A percentile compares a stretch with the other conserved stretches of the same genome.
Evolutionary conservation across 768 basidiomycete genomes (phyloP).

Genomic region (Lactarius quietus): DNA sequence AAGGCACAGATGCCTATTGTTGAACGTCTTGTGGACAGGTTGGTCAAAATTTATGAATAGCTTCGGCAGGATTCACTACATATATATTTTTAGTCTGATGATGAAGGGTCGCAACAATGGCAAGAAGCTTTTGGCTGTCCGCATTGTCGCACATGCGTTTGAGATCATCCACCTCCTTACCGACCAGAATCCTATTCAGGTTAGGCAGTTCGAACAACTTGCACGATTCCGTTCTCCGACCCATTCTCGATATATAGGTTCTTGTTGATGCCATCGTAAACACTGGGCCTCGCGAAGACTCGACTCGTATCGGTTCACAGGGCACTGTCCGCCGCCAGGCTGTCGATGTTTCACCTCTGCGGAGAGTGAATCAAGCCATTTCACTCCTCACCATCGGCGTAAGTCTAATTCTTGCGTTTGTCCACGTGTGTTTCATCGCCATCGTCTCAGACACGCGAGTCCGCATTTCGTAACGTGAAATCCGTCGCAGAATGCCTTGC

Average conservation of each 20-base stretch:
- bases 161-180: slow-evolving; percentile 99
- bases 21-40: slow-evolving; percentile 98
- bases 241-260: slow-evolving; percentile 46
- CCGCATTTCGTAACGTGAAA: slow-evolving; percentile 99
- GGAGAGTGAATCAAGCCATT: slow-evolving; percentile 97
- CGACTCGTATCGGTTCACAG: slow-evolving; percentile 99
- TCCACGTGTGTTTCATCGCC: background rate
- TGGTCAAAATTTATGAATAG: slow-evolving; percentile 30
- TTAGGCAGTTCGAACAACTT: slow-evolving; percentile 35
- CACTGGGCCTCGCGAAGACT: slow-evolving; percentile 99
- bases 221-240: background rate
- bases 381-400: slow-evolving; percentile 94
- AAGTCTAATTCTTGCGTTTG: slow-evolving; percentile 35
- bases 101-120: slow-evolving; percentile 99
- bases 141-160: slow-evolving; percentile 98
- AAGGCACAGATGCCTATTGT: slow-evolving; percentile 99
- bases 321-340: slow-evolving; percentile 99
- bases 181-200: slow-evolving; percentile 99
- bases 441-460: slow-evolving; percentile 85
- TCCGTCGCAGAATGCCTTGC: slow-evolving; percentile 98
- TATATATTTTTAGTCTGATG: slow-evolving; percentile 68
- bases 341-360: slow-evolving; percentile 97
- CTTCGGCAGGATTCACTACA: background rate
- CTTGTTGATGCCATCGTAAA: slow-evolving; percentile 99
- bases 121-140: slow-evolving; percentile 97